A percentile compares a stretch with the other conserved stretches of the same genome.
Conservation (phyloP, 768 basidiomycete species). For the Strobilomyces dryophilus region DNA sequence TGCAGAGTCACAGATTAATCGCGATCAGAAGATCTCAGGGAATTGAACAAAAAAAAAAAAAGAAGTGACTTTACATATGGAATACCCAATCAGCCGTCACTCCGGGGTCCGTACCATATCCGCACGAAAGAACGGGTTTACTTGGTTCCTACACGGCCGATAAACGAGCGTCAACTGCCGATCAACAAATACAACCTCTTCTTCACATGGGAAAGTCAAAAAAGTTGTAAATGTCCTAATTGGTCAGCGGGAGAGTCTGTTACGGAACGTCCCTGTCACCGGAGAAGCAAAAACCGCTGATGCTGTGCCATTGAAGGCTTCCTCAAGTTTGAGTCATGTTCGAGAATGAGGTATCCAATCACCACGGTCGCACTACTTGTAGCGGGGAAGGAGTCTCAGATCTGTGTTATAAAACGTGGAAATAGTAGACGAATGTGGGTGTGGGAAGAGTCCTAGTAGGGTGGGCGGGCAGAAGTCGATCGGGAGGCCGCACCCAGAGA, state of each 20-base stretch:
- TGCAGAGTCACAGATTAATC: constrained; percentile 3
- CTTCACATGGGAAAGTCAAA: not conserved
- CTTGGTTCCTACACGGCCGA: constrained; percentile 3
- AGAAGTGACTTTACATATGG: constrained; percentile 3
- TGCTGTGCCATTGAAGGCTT: constrained; percentile 18
- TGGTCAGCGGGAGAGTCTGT: not conserved
- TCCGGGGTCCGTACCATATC: not conserved
- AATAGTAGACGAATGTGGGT: not conserved
- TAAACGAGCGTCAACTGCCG: not conserved
- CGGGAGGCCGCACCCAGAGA: not conserved
- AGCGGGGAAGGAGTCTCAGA: not conserved
- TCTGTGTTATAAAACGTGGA: not conserved
- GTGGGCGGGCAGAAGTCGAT: too few species aligned
- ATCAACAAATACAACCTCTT: not conserved
- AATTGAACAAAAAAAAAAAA: constrained; percentile 2
- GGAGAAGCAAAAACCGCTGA: constrained; percentile 17
- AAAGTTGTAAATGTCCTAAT: not conserved
- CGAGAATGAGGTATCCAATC: constrained; percentile 4
- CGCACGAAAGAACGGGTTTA: not conserved
- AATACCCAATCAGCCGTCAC: constrained; percentile 8
- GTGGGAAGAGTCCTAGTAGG: not conserved
- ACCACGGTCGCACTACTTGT: not conserved
- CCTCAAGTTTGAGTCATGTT: constrained; percentile 4
- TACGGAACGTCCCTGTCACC: constrained; percentile 20
- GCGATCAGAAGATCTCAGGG: constrained; percentile 12